Evolutionary conservation across 2,329 filamentous ascomycete species (phyloP).

Genomic region (Macrophomina phaseolina): DNA sequence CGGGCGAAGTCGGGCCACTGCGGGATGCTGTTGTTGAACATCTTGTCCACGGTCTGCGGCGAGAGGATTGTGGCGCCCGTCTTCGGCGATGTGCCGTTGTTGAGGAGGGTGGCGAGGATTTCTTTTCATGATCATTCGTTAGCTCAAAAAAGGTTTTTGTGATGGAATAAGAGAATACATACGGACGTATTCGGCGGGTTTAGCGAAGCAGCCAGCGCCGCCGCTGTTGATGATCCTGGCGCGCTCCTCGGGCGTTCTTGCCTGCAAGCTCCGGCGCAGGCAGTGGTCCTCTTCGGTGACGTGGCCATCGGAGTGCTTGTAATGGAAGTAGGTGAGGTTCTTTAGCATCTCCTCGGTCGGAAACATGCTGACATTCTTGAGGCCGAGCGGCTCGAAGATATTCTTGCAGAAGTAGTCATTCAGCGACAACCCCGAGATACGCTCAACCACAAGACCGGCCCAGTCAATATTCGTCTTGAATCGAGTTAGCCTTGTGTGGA

Average conservation of each 20-base stretch:
- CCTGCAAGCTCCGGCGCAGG: slow-evolving; percentile 54
- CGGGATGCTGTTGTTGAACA: slow-evolving; percentile 70
- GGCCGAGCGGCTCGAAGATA: slow-evolving; percentile 54
- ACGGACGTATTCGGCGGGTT: slow-evolving; percentile 66
- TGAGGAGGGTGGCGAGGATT: slow-evolving; percentile 66
- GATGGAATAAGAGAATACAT: slow-evolving; percentile 34
- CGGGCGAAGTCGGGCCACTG: slow-evolving; percentile 60
- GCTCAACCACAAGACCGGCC: slow-evolving; percentile 56
- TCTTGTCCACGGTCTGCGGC: slow-evolving; percentile 63
- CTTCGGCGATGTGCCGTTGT: slow-evolving; percentile 65
- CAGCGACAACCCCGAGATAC: slow-evolving; percentile 49
- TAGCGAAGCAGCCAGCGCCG: slow-evolving; percentile 66
- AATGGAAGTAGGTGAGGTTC: slow-evolving; percentile 64
- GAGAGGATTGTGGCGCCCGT: slow-evolving; percentile 62
- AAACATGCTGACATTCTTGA: slow-evolving; percentile 62
- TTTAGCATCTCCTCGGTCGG: slow-evolving; percentile 60
- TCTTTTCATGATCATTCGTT: slow-evolving; percentile 44
- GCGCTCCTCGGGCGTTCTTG: slow-evolving; percentile 51
- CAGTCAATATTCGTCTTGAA: slow-evolving; percentile 57
- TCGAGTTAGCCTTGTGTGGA: neutral
- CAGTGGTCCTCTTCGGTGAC: slow-evolving; percentile 56
- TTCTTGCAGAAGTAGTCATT: slow-evolving; percentile 54
- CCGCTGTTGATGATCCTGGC: slow-evolving; percentile 61
- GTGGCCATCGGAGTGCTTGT: slow-evolving; percentile 52
- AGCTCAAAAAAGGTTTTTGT: neutral